phyloP scores from a whole-genome alignment of 2,329 filamentous ascomycete genomes.

The Acrocalymma vagum region DNA sequence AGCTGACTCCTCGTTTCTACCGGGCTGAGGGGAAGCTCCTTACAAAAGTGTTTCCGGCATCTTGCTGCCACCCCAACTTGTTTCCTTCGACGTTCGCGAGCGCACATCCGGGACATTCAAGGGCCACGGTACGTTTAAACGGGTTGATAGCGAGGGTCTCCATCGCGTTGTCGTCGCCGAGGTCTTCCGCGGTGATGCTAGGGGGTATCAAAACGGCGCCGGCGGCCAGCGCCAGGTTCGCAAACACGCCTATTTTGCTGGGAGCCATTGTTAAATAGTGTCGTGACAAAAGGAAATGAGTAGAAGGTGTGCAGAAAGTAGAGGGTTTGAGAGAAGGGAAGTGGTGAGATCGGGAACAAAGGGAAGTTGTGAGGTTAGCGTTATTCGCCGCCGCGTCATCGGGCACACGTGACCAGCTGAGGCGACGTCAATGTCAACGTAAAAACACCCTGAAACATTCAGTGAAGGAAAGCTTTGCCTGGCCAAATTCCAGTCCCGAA shows the following conservation, averaged over 20 bases:
- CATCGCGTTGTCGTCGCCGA: constrained; percentile 39
- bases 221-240: constrained; percentile 46
- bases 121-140: constrained; percentile 37
- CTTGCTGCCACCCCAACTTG: constrained; percentile 35
- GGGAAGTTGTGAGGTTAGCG: constrained; percentile 17
- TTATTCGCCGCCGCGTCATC: constrained; percentile 26
- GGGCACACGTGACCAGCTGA: too few relatives aligned
- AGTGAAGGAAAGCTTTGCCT: too few relatives aligned
- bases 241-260: constrained; percentile 41
- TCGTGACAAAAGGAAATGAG: constrained; percentile 21
- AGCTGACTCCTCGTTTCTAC: too few relatives aligned
- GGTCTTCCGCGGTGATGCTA: constrained; percentile 33
- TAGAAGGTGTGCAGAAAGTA: constrained; percentile 14
- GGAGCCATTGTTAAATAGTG: constrained; percentile 33
- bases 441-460: too few relatives aligned
- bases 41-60: constrained; percentile 46
- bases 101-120: constrained; percentile 46
- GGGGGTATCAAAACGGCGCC: constrained; percentile 46
- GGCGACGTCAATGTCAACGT: too few relatives aligned
- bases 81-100: constrained; percentile 34
- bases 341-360: constrained; percentile 17
- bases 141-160: constrained; percentile 43
- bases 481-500: too few relatives aligned
- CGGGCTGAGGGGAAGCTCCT: too few relatives aligned
- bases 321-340: constrained; percentile 21